These are phyloP conservation scores for Iris pallida DNA, from an alignment of 116 monocot genomes.

Conservation along the genomic window DNA sequence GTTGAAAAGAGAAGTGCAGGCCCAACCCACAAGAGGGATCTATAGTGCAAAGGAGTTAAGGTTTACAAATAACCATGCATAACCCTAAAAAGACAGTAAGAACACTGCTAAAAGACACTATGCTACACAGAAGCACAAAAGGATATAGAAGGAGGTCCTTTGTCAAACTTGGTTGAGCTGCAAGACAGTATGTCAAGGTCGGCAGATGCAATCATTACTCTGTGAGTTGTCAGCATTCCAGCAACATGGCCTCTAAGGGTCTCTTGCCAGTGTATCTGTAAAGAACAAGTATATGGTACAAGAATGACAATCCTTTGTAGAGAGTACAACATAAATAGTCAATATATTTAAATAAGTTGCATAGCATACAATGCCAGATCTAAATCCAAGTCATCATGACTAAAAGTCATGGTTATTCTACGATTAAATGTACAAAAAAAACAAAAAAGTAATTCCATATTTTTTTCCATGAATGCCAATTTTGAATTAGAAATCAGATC, in stretches of 20 bases:
- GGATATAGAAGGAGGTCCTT: constrained; percentile 97
- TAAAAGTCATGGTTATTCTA: no score
- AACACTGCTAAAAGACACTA: background rate
- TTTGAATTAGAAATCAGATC: no score
- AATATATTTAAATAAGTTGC: no score
- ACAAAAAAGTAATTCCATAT: no score
- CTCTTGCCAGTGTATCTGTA: constrained; percentile 92
- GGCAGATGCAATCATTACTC: constrained; percentile 79
- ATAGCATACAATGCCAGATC: no score
- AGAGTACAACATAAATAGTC: no score
- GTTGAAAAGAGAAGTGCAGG: constrained; percentile 96
- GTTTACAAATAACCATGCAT: constrained; percentile 1
- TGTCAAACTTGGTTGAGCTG: constrained; percentile 70
- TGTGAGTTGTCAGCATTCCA: constrained; percentile 80
- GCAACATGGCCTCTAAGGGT: constrained; percentile 91
- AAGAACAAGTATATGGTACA: constrained; percentile 6
- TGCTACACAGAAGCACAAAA: constrained; percentile 8
- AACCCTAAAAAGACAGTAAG: background rate
- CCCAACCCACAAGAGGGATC: constrained; percentile 90
- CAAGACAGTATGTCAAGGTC: constrained; percentile 70
- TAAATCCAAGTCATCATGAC: no score
- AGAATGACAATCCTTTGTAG: no score
- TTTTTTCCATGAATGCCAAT: no score
- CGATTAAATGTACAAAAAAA: no score
- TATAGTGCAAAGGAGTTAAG: constrained; percentile 74